Evolutionary conservation across 495 filamentous ascomycete genomes (phyloP), one percentile per base, ranked within the genome.

Genomic region (Podospora comata): DNA sequence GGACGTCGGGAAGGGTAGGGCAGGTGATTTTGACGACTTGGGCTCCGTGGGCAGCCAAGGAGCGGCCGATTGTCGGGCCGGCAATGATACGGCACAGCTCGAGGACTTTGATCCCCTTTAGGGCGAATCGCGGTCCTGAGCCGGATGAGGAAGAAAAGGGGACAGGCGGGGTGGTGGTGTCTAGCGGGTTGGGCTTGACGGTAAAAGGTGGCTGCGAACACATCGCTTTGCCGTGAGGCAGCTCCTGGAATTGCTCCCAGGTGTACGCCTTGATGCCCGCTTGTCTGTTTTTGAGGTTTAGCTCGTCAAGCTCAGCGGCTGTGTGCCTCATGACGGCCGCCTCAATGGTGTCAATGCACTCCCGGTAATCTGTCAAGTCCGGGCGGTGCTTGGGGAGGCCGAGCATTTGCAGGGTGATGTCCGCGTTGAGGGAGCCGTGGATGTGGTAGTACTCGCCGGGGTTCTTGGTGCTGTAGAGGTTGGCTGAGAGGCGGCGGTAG

Each of bases 371-470:
- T 2, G 85, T 89, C 73, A 92, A 70, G 64, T 86, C 84, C 13
- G 89, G 86, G 9, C 84, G 80, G 55, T 87, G 81, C 0, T 88
- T 80, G 19, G 89, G 85, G 30, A 93, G 80, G 1, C 89, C 89
- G 64, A 92, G 86, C 89, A 92, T 92, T 61, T 86, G 80, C 64
- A 92, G 79, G 3, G 89, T 89, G 6, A 82, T 86, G 13, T 82
- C 85, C 19, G 91, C 90, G 67, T 92, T 89, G 19, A 93, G 76
- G 1, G 90, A 92, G 32, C 91, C 90, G 76, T 93, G 91, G 65
- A 92, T 90, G 73, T 94, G 91, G 74, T 89, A 93, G 74, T 84
- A 94, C 71, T 89, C 83, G 58, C 82, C 85, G 28, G 78, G 80
- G 61, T 82, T 84, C 74, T 86, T 89, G 5, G 90, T 92, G 67